Evolutionary conservation across 768 basidiomycete species (phyloP).

Genomic region (Suillus brevipes): DNA sequence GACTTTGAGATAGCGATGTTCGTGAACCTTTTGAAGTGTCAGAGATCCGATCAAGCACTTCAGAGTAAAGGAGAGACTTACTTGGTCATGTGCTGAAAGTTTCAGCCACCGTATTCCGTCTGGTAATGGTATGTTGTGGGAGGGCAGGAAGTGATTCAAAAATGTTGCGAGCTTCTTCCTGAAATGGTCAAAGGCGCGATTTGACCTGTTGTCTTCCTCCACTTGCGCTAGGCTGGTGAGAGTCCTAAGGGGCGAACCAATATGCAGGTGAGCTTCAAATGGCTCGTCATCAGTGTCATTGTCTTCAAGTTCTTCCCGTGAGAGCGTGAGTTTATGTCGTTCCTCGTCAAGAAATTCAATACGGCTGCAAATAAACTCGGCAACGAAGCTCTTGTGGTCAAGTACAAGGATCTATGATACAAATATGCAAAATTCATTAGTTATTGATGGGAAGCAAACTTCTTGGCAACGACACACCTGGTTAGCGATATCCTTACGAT

Average conservation of each 20-base stretch:
- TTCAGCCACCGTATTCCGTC: not conserved
- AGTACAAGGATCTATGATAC: not conserved
- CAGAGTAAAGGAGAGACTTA: not conserved
- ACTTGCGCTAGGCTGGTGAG: not conserved
- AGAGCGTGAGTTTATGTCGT: not conserved
- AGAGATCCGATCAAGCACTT: not conserved
- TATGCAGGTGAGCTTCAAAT: not conserved
- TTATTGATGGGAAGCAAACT: not conserved
- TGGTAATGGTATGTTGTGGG: constrained; percentile 1
- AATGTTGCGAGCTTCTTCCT: constrained; percentile 5
- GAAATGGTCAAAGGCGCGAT: constrained; percentile 5
- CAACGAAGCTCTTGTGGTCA: not conserved
- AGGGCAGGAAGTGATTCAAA: constrained; percentile 5
- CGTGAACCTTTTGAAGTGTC: not conserved
- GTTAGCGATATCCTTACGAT: not conserved
- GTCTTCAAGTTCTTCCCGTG: not conserved
- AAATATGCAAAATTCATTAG: not conserved
- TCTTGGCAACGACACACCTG: not conserved
- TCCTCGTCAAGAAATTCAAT: not conserved
- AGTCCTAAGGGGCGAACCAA: not conserved
- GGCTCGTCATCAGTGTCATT: not conserved
- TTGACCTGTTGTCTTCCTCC: constrained; percentile 6
- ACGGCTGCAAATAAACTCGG: not conserved
- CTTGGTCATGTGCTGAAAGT: not conserved
- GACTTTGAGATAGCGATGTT: constrained; percentile 7